Evolutionary conservation across 495 filamentous ascomycete species (phyloP).

Genomic region (Bryoglossum gracile): DNA sequence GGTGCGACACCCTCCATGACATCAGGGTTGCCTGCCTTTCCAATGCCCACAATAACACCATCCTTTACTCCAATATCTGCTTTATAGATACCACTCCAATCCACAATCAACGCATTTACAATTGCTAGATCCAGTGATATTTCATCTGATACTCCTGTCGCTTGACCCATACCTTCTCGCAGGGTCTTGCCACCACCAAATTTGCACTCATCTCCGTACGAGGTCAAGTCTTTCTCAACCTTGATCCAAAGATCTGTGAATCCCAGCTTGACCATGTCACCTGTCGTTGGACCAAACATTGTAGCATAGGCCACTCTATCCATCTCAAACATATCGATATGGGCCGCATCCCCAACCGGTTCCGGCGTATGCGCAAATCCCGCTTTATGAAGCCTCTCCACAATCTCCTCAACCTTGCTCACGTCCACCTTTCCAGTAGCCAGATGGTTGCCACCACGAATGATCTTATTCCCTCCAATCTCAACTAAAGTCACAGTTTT

Average conservation of each 20-base stretch:
- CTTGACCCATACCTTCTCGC: constrained; percentile 94
- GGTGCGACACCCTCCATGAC: constrained; percentile 84
- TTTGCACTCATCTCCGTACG: constrained; percentile 88
- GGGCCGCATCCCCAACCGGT: constrained; percentile 45
- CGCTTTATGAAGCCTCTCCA: constrained; percentile 53
- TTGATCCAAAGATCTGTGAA: constrained; percentile 85
- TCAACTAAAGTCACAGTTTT: constrained; percentile 92
- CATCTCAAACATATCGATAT: constrained; percentile 58
- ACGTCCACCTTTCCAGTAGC: constrained; percentile 66
- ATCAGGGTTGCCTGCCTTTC: constrained; percentile 95
- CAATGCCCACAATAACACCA: constrained; percentile 82
- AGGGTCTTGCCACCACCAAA: constrained; percentile 96
- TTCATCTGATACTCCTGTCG: constrained; percentile 60
- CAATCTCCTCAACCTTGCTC: constrained; percentile 53
- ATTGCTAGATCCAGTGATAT: constrained; percentile 81
- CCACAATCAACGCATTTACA: constrained; percentile 87
- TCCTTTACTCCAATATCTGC: constrained; percentile 93
- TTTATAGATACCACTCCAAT: constrained; percentile 92
- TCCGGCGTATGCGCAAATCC: constrained; percentile 75
- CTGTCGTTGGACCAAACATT: constrained; percentile 92
- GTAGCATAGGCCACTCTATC: constrained; percentile 67
- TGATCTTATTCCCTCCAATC: constrained; percentile 77
- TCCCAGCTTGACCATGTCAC: constrained; percentile 75
- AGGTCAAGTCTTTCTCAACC: constrained; percentile 81
- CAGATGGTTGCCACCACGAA: constrained; percentile 75